These are phyloP conservation scores for Heterobasidion parviporum DNA, from an alignment of 1,284 basidiomycete genomes.

Conservation along the genomic window DNA sequence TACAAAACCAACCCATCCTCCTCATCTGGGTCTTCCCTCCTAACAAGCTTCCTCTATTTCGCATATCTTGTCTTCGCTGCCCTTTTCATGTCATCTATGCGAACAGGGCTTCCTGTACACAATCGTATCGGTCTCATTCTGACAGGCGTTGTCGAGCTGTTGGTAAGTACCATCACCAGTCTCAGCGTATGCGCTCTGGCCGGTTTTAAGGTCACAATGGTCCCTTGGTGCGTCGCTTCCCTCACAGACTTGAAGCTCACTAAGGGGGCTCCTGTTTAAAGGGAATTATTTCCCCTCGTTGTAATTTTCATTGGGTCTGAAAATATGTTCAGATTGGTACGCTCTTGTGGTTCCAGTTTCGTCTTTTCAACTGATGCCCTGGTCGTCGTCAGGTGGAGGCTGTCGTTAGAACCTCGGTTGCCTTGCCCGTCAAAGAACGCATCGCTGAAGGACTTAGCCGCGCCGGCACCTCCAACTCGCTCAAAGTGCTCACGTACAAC, in stretches of 20 bases:
- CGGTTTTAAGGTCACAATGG: constrained; percentile 80
- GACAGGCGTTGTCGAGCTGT: constrained; percentile 86
- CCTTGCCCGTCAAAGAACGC: constrained; percentile 85
- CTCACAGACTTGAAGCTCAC: constrained; percentile 4
- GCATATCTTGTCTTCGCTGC: constrained; percentile 77
- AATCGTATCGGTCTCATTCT: constrained; percentile 89
- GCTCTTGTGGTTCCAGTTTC: constrained; percentile 16
- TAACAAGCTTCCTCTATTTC: constrained; percentile 68
- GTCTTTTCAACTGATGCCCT: constrained; percentile 4
- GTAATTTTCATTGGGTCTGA: constrained; percentile 95
- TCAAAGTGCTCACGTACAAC: constrained; percentile 88
- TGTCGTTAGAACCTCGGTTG: constrained; percentile 84
- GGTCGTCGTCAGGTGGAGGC: constrained; percentile 61
- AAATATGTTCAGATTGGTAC: constrained; percentile 92
- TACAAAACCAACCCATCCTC: constrained; percentile 27
- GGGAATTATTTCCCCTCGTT: constrained; percentile 86
- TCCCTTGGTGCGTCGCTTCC: constrained; percentile 63
- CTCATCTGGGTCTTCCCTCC: constrained; percentile 25
- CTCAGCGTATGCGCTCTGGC: constrained; percentile 84
- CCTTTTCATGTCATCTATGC: constrained; percentile 75
- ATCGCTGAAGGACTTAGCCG: constrained; percentile 84
- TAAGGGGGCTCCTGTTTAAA: constrained; percentile 17
- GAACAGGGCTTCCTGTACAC: constrained; percentile 79
- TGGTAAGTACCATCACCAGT: constrained; percentile 89
- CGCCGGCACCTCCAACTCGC: constrained; percentile 85